A percentile compares a stretch with the other conserved stretches of the same genome.
Conservation (phyloP, 2,329 filamentous ascomycete genomes). For the Colletotrichum sojae region DNA sequence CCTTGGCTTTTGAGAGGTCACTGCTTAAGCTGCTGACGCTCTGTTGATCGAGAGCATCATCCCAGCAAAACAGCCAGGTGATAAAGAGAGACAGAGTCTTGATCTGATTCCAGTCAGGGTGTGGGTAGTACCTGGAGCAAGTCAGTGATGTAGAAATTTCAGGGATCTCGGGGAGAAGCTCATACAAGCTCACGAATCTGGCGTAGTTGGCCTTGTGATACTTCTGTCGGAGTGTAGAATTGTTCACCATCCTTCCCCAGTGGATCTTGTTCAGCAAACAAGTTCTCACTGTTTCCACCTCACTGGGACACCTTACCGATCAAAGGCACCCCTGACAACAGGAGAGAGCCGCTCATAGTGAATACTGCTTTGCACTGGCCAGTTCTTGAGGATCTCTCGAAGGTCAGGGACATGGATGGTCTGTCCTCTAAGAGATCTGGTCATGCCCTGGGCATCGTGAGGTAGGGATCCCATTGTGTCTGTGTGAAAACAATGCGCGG, state of each 20-base stretch:
- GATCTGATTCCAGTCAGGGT: conserved; percentile 40
- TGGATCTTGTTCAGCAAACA: no score
- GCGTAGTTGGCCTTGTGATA: conserved; percentile 30
- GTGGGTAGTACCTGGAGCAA: conserved; percentile 43
- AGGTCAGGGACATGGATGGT: conserved; percentile 48
- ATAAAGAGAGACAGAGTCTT: conserved; percentile 45
- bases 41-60: conserved; percentile 50
- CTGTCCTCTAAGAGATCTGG: conserved; percentile 46
- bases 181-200: conserved; percentile 35
- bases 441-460: conserved; percentile 31
- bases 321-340: conserved; percentile 41
- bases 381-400: conserved; percentile 44
- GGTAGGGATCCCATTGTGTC: background rate
- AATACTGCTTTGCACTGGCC: conserved; percentile 45
- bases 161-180: background rate
- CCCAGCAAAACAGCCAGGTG: conserved; percentile 52
- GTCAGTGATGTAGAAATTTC: background rate
- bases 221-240: conserved; percentile 17
- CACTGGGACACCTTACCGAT: background rate
- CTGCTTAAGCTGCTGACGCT: conserved; percentile 45
- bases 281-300: background rate
- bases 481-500: background rate
- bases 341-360: conserved; percentile 43
- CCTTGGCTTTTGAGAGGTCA: conserved; percentile 46
- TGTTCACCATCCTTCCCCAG: conserved; percentile 14